phyloP scores from a whole-genome alignment of 106 monocot genomes.

The Dendrobium officinale region DNA sequence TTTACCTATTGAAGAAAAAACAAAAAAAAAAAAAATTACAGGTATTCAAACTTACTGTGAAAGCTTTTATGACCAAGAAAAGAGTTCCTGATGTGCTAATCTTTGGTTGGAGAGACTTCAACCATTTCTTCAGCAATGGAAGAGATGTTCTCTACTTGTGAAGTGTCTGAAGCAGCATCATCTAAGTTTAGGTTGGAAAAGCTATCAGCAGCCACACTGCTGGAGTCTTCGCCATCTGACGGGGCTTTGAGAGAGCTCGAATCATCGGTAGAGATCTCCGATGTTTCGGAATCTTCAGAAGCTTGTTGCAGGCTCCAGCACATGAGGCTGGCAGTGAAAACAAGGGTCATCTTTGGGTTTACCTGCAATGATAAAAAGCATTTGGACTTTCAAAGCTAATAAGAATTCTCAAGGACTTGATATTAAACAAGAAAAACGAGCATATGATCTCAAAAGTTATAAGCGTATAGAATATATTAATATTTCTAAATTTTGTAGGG shows the following conservation, averaged over 20 bases:
- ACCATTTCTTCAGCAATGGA: slow-evolving; percentile 9
- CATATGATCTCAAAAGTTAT: too few relatives aligned
- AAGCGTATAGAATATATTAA: too few relatives aligned
- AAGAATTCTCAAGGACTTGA: too few relatives aligned
- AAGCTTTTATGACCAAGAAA: neutral
- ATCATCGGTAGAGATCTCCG: slow-evolving; percentile 20
- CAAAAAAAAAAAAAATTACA: too few relatives aligned
- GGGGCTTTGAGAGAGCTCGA: slow-evolving; percentile 13
- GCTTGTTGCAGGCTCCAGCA: slow-evolving; percentile 53
- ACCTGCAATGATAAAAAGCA: slow-evolving; percentile 24
- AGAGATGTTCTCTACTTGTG: slow-evolving; percentile 26
- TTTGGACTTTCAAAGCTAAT: neutral
- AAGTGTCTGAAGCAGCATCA: slow-evolving; percentile 37
- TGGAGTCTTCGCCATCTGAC: slow-evolving; percentile 22
- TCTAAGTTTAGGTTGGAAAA: slow-evolving; percentile 34
- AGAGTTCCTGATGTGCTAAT: neutral
- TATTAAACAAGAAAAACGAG: too few relatives aligned
- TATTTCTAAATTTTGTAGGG: too few relatives aligned
- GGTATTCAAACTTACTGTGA: neutral
- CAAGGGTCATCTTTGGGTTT: slow-evolving; percentile 61
- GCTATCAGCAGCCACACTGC: slow-evolving; percentile 25
- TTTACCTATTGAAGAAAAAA: neutral
- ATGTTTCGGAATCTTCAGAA: slow-evolving; percentile 11
- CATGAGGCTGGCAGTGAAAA: slow-evolving; percentile 57
- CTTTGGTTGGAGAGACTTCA: neutral